Percentiles rank a stretch among this genome's conserved stretches.
Conservation (phyloP, 2,329 filamentous ascomycete genomes). For the Cercospora zeae-maydis region DNA sequence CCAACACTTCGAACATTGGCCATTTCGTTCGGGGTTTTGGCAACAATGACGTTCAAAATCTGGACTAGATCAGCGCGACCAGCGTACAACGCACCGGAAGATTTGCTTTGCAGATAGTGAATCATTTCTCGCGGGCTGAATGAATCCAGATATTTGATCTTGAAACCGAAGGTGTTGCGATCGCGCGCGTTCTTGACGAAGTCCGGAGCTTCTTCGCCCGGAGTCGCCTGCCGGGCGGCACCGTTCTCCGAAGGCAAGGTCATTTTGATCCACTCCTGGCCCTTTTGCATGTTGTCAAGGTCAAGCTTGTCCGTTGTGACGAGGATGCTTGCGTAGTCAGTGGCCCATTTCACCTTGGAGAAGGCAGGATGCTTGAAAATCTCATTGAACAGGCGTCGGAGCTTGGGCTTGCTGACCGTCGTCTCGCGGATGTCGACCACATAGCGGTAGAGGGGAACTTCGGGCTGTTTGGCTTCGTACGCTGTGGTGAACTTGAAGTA, state of each 20-base stretch:
- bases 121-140: slow-evolving; percentile 44
- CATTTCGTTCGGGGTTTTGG: slow-evolving; percentile 46
- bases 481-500: slow-evolving; percentile 40
- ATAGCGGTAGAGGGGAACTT: slow-evolving; percentile 41
- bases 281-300: slow-evolving; percentile 14
- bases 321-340: slow-evolving; percentile 41
- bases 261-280: slow-evolving; percentile 28
- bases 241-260: slow-evolving; percentile 29
- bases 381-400: slow-evolving; percentile 47
- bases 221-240: not conserved
- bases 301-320: slow-evolving; percentile 34
- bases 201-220: slow-evolving; percentile 16
- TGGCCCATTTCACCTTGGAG: slow-evolving; percentile 33
- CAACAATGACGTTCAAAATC: slow-evolving; percentile 57
- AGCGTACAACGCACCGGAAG: slow-evolving; percentile 38
- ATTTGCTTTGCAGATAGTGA: slow-evolving; percentile 41
- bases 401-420: slow-evolving; percentile 44
- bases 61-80: slow-evolving; percentile 53
- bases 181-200: slow-evolving; percentile 29
- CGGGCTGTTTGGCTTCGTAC: slow-evolving; percentile 29
- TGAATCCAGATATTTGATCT: slow-evolving; percentile 35
- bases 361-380: slow-evolving; percentile 40
- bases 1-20: slow-evolving; percentile 46
- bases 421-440: slow-evolving; percentile 34
- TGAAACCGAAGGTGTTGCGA: slow-evolving; percentile 38